These are phyloP conservation scores for Porphyra umbilicalis DNA, from an alignment of 31 red algal species.

Conservation along the genomic window DNA sequence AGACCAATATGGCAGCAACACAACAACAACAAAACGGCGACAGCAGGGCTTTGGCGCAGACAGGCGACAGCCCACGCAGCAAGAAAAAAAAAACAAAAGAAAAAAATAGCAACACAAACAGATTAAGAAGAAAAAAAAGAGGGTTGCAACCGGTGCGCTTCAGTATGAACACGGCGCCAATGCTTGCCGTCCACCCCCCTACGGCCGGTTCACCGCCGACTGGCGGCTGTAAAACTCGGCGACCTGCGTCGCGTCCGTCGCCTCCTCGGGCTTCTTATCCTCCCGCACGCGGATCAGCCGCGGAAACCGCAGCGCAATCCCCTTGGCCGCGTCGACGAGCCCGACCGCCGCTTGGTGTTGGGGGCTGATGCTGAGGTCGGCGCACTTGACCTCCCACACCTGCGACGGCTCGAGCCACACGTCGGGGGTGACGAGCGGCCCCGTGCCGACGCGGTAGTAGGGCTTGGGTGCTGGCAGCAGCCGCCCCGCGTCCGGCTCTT, in stretches of 20 bases:
- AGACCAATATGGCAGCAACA: too few species aligned
- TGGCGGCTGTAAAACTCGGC: conserved; percentile 86
- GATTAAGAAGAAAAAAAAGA: too few species aligned
- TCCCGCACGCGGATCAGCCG: conserved; percentile 79
- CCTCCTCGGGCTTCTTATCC: conserved; percentile 87
- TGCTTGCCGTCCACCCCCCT: too few species aligned
- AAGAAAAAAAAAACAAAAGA: too few species aligned
- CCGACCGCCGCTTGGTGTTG: conserved; percentile 79
- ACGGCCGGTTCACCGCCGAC: conserved; percentile 21
- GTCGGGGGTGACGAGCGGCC: conserved; percentile 28
- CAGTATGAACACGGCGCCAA: too few species aligned
- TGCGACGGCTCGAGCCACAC: conserved; percentile 96
- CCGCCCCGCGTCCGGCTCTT: conserved; percentile 16
- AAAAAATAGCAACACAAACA: too few species aligned
- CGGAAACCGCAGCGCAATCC: conserved; percentile 90
- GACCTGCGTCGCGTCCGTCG: conserved; percentile 79
- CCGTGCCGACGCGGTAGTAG: conserved; percentile 19
- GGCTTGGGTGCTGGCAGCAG: conserved; percentile 26
- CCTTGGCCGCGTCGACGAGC: conserved; percentile 58
- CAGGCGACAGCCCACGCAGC: too few species aligned
- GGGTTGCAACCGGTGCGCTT: too few species aligned
- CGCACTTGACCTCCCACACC: conserved; percentile 97
- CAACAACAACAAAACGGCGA: too few species aligned
- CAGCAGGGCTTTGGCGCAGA: too few species aligned
- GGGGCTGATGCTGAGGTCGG: conserved; percentile 87